Percentiles rank a stretch among this genome's conserved stretches.
These are phyloP conservation scores for Coleophoma cylindrospora DNA, from an alignment of 2,329 filamentous ascomycete species.

Conservation along the genomic window DNA sequence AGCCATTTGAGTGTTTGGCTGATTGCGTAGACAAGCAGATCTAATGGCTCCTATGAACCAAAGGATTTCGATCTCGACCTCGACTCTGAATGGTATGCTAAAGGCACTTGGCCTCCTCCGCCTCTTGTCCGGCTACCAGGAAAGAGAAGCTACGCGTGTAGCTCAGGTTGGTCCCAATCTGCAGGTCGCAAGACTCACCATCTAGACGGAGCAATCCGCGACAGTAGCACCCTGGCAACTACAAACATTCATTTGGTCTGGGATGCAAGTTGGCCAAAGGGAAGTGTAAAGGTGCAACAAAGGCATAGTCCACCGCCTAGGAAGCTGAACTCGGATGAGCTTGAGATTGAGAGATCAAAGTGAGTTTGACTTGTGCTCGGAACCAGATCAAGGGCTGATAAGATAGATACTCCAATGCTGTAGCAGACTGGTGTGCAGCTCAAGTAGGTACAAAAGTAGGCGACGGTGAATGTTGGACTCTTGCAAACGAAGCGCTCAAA, in stretches of 20 bases:
- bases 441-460: constrained; percentile 27
- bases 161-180: constrained; percentile 17
- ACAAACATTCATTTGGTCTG: constrained; percentile 30
- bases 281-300: constrained; percentile 27
- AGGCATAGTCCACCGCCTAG: constrained; percentile 25
- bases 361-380: constrained; percentile 1
- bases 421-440: constrained; percentile 26
- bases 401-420: constrained; percentile 21
- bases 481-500: constrained; percentile 26
- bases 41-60: constrained; percentile 8
- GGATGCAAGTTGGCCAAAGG: constrained; percentile 25
- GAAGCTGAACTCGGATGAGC: constrained; percentile 13
- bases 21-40: constrained; percentile 14
- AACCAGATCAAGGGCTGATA: too few species aligned
- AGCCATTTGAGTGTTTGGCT: constrained; percentile 1
- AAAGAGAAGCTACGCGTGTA: constrained; percentile 9
- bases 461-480: constrained; percentile 33
- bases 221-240: constrained; percentile 23
- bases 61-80: constrained; percentile 25
- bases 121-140: constrained; percentile 10
- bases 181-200: constrained; percentile 22
- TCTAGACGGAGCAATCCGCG: constrained; percentile 25
- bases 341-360: constrained; percentile 14
- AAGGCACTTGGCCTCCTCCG: constrained; percentile 16
- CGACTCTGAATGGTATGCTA: constrained; percentile 24